Evolutionary conservation across 495 filamentous ascomycete genomes (phyloP).

Genomic region (Aspergillus olivimuriae): DNA sequence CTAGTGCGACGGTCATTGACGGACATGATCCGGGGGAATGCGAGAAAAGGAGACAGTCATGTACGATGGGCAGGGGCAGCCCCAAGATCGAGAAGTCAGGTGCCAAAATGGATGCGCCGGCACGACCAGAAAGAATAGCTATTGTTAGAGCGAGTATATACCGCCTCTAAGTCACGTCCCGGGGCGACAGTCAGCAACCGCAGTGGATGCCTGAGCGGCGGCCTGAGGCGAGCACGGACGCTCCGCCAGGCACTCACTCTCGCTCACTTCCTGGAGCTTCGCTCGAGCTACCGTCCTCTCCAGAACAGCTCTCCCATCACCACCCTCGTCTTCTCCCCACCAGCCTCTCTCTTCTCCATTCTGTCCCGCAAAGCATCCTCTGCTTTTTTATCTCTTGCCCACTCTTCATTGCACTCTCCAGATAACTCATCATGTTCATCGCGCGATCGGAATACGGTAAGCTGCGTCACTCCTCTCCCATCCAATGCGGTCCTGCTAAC

Average conservation of each 20-base stretch:
- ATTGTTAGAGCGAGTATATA: slow-evolving; percentile 3
- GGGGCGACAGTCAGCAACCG: slow-evolving; percentile 1
- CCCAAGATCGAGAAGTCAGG: too few species aligned
- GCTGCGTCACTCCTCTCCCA: slow-evolving; percentile 25
- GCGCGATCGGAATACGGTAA: slow-evolving; percentile 99
- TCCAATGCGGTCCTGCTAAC: slow-evolving; percentile 24
- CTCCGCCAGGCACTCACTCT: slow-evolving; percentile 34
- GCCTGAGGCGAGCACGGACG: slow-evolving; percentile 26
- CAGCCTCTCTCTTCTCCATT: slow-evolving; percentile 4
- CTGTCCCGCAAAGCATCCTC: neutral
- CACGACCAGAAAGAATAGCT: too few species aligned
- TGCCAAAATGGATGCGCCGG: too few species aligned
- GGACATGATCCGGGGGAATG: slow-evolving; percentile 36
- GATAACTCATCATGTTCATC: slow-evolving; percentile 83
- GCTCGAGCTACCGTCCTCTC: slow-evolving; percentile 22
- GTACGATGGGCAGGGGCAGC: slow-evolving; percentile 14
- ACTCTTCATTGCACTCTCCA: slow-evolving; percentile 2
- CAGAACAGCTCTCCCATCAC: slow-evolving; percentile 14
- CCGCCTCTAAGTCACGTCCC: slow-evolving; percentile 5
- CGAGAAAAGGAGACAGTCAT: slow-evolving; percentile 14
- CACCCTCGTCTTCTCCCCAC: slow-evolving; percentile 6
- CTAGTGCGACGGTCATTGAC: slow-evolving; percentile 39
- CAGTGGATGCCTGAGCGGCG: slow-evolving; percentile 22
- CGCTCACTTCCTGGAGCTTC: slow-evolving; percentile 35
- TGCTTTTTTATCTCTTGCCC: slow-evolving; percentile 1